Base-by-base conservation (phyloP, 306 rosid genomes). In the Bauhinia variegata region DNA sequence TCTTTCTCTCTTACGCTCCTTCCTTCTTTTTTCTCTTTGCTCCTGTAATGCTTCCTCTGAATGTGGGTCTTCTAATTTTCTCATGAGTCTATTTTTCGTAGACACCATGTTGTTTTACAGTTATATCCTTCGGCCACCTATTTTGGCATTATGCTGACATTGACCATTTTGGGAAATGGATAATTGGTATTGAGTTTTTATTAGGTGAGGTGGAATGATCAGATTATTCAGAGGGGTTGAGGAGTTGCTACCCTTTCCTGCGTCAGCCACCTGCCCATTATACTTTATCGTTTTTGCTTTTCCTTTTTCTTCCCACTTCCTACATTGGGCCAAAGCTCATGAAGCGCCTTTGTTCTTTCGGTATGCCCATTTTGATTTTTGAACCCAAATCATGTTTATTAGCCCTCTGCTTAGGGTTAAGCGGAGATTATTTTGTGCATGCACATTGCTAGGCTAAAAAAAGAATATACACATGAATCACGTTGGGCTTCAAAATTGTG, bases 121-220 rank as follows among this genome's bases (percentile, higher is more conserved):
- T 43, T 67, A 3, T 71, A 7, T 60, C 80, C 76, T 56, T 10
- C 4, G 0, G 11, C 16, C n/a, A 37, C 46, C 38, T 0, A 0
- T 5, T 10, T 37, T 36, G 39, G 18, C 23, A 8, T 3, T 10
- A 0, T 7, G 12, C 8, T 19, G 41, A 7, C 32, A 0, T 54
- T 34, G 70, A 43, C 60, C 56, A 52, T 59, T 58, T 49, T 77
- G 59, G 73, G 36, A 38, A 77, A 31, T 71, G 11, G n/a, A 44
- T 12, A 2, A 13, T 12, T 15, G 15, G 50, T 4, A 19, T 18
- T 12, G 8, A 1, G 17, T 11, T 38, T 33, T 60, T 62, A 54
- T 72, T 67, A 65, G 73, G 74, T 72, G 77, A 54, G 41, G 79
- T 68, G 80, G 71, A 61, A 63, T 73, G 73, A 59, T 75, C 78